Base-by-base conservation (phyloP, 2,329 filamentous ascomycete species). In the Sporothrix pallida region DNA sequence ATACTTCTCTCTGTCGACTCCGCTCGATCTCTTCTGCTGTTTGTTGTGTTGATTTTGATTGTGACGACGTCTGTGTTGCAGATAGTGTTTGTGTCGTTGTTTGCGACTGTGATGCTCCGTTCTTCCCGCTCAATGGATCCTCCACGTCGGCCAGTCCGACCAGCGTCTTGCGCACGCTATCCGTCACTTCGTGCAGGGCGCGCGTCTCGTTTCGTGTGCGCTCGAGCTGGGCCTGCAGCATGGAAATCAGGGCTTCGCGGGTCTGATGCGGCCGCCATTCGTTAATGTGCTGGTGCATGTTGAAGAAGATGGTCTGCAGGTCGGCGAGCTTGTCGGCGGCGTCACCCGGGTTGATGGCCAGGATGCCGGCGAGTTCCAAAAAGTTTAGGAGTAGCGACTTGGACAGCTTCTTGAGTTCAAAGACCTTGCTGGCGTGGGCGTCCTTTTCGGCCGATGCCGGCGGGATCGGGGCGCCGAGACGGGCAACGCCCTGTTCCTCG, bases 181-280 rank as follows among this genome's bases (percentile, higher is more conserved):
- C 90, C 71, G 90, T 90, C 79, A 90, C 90, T 74, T 87, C 87
- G 74, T 87, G 86, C 63, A 94, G 89, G 3, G 87, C 88, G 48
- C 89, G 86, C 0, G 94, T 94, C 82, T 98, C 94, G 72, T 87
- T 88, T 77, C 87, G 89, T 72, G 91, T 91, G 77, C 86, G 87
- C 77, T 93, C 90, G 44, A 97, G 83, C 79, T 95, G 92, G 77
- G 92, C 91, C 82, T 97, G 93, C 92, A 98, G 94, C 85, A 95
- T 88, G 77, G 91, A 83, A 46, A 97, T 97, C 74, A 97, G 85
- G 42, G 91, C 94, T 83, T 98, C 95, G 62, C 95, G 85, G 31
- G 95, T 94, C 83, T 98, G 95, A 80, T 98, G 95, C 10, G 95
- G 95, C 46, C 95, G 88, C 83, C 97, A 98, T 81, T 97, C 91